These are phyloP conservation scores for Albizia julibrissin DNA, from an alignment of 306 rosid genomes.

Conservation along the genomic window DNA sequence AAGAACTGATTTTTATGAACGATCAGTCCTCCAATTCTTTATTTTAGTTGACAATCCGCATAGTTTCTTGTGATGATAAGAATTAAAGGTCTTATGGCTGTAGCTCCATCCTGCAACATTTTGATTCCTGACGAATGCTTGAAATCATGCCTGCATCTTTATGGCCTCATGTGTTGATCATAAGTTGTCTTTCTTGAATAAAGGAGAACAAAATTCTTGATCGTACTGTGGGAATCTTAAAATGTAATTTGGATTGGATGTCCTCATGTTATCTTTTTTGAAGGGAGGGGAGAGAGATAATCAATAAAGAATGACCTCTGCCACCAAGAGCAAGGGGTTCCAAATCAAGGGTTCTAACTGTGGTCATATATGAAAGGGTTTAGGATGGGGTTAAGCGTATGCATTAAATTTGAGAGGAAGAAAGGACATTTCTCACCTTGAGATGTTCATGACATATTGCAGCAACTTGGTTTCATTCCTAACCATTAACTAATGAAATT, in stretches of 20 bases:
- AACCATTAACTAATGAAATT: background rate
- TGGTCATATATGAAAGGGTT: background rate
- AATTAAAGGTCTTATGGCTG: background rate
- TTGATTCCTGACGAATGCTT: background rate
- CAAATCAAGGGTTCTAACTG: constrained; percentile 10
- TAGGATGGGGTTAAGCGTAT: background rate
- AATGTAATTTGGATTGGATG: background rate
- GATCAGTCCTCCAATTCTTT: background rate
- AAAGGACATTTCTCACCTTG: background rate
- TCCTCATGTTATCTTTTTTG: background rate
- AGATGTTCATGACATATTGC: background rate
- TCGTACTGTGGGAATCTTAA: background rate
- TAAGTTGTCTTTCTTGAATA: background rate
- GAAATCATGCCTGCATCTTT: background rate
- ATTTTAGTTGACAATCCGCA: background rate
- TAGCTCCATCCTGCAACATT: constrained; percentile 3
- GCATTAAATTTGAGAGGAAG: background rate
- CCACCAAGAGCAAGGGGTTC: background rate
- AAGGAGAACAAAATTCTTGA: background rate
- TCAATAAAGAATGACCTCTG: background rate
- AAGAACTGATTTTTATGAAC: background rate
- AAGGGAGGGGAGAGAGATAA: background rate
- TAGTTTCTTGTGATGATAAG: background rate
- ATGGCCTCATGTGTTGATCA: background rate
- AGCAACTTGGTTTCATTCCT: constrained; percentile 12